phyloP scores from a whole-genome alignment of 208 protist genomes.

The Wallacemonas sp. region DNA sequence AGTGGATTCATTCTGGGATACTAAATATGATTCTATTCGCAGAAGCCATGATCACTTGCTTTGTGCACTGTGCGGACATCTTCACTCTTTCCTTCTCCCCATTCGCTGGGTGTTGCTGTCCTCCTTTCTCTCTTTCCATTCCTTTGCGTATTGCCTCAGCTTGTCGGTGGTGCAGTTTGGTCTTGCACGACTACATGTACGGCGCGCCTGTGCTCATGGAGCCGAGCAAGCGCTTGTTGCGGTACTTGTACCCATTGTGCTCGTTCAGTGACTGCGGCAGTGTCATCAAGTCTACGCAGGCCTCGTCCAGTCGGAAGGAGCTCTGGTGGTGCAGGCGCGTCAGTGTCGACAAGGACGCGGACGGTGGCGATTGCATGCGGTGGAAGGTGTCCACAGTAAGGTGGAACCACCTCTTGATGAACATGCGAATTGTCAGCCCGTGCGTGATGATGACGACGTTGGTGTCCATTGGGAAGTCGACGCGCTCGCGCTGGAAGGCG shows the following conservation, averaged over 20 bases:
- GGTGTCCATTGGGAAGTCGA: conserved; percentile 81
- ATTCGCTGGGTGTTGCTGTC: too few species aligned
- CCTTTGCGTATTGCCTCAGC: too few species aligned
- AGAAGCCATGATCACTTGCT: too few species aligned
- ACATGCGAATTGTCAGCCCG: conserved; percentile 86
- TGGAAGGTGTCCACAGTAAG: conserved; percentile 92
- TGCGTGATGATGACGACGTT: conserved; percentile 92
- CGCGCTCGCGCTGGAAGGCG: conserved; percentile 79
- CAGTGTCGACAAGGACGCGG: conserved; percentile 66
- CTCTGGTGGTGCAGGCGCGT: conserved; percentile 80
- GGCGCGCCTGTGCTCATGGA: conserved; percentile 89
- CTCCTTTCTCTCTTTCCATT: too few species aligned
- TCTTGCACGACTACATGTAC: conserved; percentile 72
- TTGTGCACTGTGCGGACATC: too few species aligned
- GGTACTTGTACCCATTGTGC: conserved; percentile 87
- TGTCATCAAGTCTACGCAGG: conserved; percentile 66
- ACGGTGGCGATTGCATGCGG: conserved; percentile 75
- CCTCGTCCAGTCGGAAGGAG: conserved; percentile 73
- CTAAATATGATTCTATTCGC: too few species aligned
- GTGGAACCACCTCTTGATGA: conserved; percentile 92
- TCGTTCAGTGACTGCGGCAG: conserved; percentile 84
- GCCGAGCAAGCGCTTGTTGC: conserved; percentile 87
- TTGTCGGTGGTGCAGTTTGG: too few species aligned
- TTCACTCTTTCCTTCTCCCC: too few species aligned
- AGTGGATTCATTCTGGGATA: too few species aligned